Evolutionary conservation across 495 filamentous ascomycete species (phyloP).

Genomic region (Ascobolus immersus): DNA sequence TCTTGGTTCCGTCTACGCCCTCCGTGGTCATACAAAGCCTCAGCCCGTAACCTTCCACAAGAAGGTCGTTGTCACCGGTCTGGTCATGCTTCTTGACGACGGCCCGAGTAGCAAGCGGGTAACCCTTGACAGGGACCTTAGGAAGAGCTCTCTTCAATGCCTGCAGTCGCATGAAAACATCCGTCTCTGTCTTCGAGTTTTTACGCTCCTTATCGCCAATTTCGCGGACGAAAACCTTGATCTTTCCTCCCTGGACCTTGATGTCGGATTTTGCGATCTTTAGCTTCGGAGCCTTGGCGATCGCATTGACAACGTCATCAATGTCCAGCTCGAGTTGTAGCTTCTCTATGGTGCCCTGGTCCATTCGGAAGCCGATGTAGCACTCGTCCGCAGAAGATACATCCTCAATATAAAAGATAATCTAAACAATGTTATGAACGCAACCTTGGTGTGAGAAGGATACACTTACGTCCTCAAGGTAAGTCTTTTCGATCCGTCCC

Average conservation of each 20-base stretch:
- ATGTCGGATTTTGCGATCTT: slow-evolving; percentile 35
- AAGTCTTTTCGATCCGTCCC: slow-evolving; percentile 73
- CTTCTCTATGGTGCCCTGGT: slow-evolving; percentile 46
- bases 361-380: slow-evolving; percentile 49
- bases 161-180: slow-evolving; percentile 59
- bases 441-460: slow-evolving; percentile 6
- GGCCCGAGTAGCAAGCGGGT: slow-evolving; percentile 59
- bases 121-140: slow-evolving; percentile 55
- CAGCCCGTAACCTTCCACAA: slow-evolving; percentile 89
- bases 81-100: slow-evolving; percentile 47
- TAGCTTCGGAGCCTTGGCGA: slow-evolving; percentile 53
- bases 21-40: slow-evolving; percentile 71
- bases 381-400: slow-evolving; percentile 50
- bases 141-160: slow-evolving; percentile 61
- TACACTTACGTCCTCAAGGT: slow-evolving; percentile 29
- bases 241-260: slow-evolving; percentile 20
- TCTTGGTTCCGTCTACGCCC: slow-evolving; percentile 51
- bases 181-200: slow-evolving; percentile 24
- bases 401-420: slow-evolving; percentile 55
- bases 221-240: slow-evolving; percentile 27
- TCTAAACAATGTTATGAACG: slow-evolving; percentile 21
- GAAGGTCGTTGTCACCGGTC: slow-evolving; percentile 38
- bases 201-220: slow-evolving; percentile 11
- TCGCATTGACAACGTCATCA: slow-evolving; percentile 42
- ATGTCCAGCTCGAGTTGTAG: slow-evolving; percentile 52